Evolutionary conservation across 352 stramenopile genomes (phyloP).

Genomic region (Blastocystis sp.): DNA sequence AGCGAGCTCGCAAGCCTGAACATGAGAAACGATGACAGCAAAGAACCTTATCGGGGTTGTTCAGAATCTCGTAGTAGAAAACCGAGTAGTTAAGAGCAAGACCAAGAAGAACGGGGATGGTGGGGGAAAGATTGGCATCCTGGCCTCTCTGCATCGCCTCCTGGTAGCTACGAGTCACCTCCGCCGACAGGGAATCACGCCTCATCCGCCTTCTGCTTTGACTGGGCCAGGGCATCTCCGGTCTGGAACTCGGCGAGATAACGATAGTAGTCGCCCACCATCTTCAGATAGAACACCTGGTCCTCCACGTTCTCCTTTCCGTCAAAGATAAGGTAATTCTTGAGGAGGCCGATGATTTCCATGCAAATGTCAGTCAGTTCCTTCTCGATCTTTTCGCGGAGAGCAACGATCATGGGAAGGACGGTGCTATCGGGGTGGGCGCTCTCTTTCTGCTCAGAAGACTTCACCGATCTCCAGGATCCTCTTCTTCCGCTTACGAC

Average conservation of each 20-base stretch:
- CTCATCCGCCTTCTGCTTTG: slow-evolving; percentile 75
- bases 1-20: slow-evolving; percentile 85
- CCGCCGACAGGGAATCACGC: not conserved
- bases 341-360: slow-evolving; percentile 94
- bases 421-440: slow-evolving; percentile 37
- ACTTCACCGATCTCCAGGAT: slow-evolving; percentile 83
- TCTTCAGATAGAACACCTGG: slow-evolving; percentile 99
- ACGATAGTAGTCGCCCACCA: slow-evolving; percentile 99
- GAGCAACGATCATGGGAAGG: slow-evolving; percentile 49
- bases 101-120: slow-evolving; percentile 95
- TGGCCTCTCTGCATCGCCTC: slow-evolving; percentile 69
- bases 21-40: slow-evolving; percentile 79
- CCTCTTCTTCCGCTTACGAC: slow-evolving; percentile 94
- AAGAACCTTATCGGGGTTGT: slow-evolving; percentile 82
- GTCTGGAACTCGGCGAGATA: slow-evolving; percentile 97
- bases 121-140: slow-evolving; percentile 88
- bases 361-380: slow-evolving; percentile 94
- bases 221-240: slow-evolving; percentile 89
- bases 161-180: slow-evolving; percentile 46
- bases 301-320: slow-evolving; percentile 88
- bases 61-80: slow-evolving; percentile 99
- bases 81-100: slow-evolving; percentile 96
- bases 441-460: slow-evolving; percentile 49
- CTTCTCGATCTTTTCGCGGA: slow-evolving; percentile 77
- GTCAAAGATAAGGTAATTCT: slow-evolving; percentile 88